Evolutionary conservation across 495 filamentous ascomycete species (phyloP).

Genomic region (Penicillium coprophilum): DNA sequence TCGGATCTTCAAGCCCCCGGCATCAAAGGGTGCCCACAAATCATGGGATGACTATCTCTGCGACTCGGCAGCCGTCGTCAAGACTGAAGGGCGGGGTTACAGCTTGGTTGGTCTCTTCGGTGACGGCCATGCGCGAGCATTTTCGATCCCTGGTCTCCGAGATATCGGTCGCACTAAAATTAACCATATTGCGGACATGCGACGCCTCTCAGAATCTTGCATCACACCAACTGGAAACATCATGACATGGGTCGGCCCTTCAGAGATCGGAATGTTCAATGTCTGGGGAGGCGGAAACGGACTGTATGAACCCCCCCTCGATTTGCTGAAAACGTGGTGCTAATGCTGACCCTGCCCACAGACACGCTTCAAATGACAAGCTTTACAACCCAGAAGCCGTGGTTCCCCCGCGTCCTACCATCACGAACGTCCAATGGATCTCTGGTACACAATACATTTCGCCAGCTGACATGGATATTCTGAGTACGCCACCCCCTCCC

Average conservation of each 20-base stretch:
- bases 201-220: conserved; percentile 62
- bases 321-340: conserved; percentile 13
- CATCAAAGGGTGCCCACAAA: conserved; percentile 82
- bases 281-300: conserved; percentile 72
- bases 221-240: conserved; percentile 77
- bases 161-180: conserved; percentile 72
- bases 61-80: conserved; percentile 71
- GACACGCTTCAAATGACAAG: conserved; percentile 60
- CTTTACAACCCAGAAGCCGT: conserved; percentile 72
- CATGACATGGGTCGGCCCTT: conserved; percentile 85
- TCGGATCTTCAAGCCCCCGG: conserved; percentile 81
- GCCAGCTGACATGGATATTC: conserved; percentile 82
- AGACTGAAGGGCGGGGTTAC: conserved; percentile 68
- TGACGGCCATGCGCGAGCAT: conserved; percentile 74
- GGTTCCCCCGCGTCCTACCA: conserved; percentile 84
- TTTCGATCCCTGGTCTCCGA: conserved; percentile 80
- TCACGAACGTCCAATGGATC: conserved; percentile 94
- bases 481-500: conserved; percentile 50
- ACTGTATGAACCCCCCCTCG: conserved; percentile 40
- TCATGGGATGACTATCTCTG: conserved; percentile 81
- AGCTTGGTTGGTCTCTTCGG: conserved; percentile 82
- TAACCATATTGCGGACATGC: conserved; percentile 65
- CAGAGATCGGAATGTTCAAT: conserved; percentile 75
- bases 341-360: conserved; percentile 43
- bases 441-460: conserved; percentile 90